Base-by-base conservation (phyloP, 495 filamentous ascomycete genomes). In the Podospora pseudocomata region DNA sequence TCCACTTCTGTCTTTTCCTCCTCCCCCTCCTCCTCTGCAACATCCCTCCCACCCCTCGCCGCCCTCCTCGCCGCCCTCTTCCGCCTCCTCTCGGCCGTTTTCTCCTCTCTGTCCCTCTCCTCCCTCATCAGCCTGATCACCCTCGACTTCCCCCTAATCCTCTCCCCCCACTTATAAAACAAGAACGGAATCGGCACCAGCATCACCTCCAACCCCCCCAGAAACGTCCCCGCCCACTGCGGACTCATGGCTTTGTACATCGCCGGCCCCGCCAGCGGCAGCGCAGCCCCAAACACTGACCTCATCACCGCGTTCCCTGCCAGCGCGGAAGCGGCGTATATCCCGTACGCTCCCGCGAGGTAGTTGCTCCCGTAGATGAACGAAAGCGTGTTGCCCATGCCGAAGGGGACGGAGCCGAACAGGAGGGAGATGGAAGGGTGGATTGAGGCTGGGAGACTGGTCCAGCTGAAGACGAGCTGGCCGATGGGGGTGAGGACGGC, bases 351-450 rank as follows among this genome's bases (percentile, higher is more conserved):
- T 32, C 87, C 82, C 5, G 91, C 90, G 0, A 96, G 80, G 73
- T 96, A 96, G 68, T 91, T 93, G 16, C 81, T 85, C 0, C 89
- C 86, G 72, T 94, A 93, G 72, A 95, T 92, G 76, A 96, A 96
- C 64, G 89, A 86, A 3, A 87, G 82, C 2, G 86, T 86, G 70
- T 94, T 95, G 0, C 92, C 92, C 3, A 86, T 80, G 16, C 91
- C 91, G 73, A 94, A 96, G 5, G 90, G 90, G 6, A 96, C 83
- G 0, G 9, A 13, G 23, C 92, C 92, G 4, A 91, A 89, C 4
- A 91, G 77, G 70, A 95, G 88, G 19, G 92, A 90, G 61, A 86
- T 80, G 55, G 89, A 85, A 88, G 91, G 92, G 75, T 90, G 92
- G 39, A 93, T 91, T 3, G 86, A 83, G 0, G 81, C 81, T 0